Conservation (phyloP, 169 alveolate species). For the Eimeria nieschulzi region DNA sequence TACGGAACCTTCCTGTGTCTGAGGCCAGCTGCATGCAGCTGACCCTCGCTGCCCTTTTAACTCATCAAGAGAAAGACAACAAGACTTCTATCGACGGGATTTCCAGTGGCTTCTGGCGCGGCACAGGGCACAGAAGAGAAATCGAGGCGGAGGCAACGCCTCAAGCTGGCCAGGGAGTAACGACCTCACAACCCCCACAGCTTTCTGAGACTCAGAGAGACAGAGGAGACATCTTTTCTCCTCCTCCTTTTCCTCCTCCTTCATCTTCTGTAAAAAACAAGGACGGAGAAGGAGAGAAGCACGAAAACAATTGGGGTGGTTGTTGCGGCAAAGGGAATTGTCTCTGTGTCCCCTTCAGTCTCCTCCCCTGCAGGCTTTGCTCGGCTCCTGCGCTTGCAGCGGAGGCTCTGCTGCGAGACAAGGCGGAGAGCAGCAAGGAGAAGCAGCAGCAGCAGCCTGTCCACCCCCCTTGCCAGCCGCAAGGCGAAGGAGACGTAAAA, state of each 20-base stretch:
- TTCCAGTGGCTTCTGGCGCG: not conserved
- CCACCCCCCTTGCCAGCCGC: not conserved
- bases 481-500: no score
- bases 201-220: no score
- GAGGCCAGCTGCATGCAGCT: not conserved
- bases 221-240: no score
- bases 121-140: not conserved
- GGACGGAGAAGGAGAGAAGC: not conserved
- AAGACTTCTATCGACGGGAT: not conserved
- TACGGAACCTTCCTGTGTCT: not conserved
- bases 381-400: not conserved
- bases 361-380: slow-evolving; percentile 7
- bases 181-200: no score
- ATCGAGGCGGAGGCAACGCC: no score
- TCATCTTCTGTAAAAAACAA: not conserved
- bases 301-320: not conserved
- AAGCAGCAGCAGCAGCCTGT: not conserved
- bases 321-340: not conserved
- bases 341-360: slow-evolving; percentile 17
- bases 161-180: no score
- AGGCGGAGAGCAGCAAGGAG: not conserved
- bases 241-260: not conserved
- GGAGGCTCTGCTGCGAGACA: slow-evolving; percentile 1
- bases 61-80: not conserved
- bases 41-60: not conserved